Evolutionary conservation across 169 alveolate species (phyloP), one percentile per base, ranked within the genome.

Genomic region (Plasmodium berghei): DNA sequence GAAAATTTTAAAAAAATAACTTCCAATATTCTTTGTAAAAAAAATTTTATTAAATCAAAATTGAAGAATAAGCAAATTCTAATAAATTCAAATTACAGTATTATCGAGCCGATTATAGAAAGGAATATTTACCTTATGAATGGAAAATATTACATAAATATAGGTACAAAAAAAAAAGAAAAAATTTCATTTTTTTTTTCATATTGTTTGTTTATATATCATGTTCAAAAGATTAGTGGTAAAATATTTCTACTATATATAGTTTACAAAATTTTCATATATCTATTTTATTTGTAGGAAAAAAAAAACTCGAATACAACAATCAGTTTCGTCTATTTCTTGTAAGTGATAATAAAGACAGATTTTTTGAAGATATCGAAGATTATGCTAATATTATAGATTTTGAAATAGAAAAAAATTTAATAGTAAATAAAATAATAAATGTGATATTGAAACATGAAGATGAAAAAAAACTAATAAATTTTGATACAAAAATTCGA

Each of bases 141-240:
- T 48, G 90, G 90, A n/a, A 80, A 80, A 28, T 80, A 80, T 40
- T 80, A 80, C 83, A 80, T 80, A 40, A 80, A 80, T 54, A 80
- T 80, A 24, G 90, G 90, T 80, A 58, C 22, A 3, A 0, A 58
- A 58, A 12, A 9, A 58, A n/a, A 14, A n/a, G 0, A 4, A n/a
- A n/a, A n/a, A 16, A 9, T 0, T 0, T 22, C 67, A n/a, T 18
- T 18, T 20, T 56, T 16, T 16, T 16, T 6, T 58, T 20, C 9
- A 3, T 0, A 1, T 58, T 58, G 0, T 58, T 58, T 58, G 0
- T 58, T n/a, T 58, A 62, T 26, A 28, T 18, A 6, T 22, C 56
- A 48, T 0, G 0, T 56, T 56, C 22, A 10, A 14, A 6, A 64
- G 18, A 5, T 28, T 22, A 22, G 26, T 22, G 26, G 1, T 1